Conservation (phyloP, 345 rosid species). For the Pelargonium nanum region DNA sequence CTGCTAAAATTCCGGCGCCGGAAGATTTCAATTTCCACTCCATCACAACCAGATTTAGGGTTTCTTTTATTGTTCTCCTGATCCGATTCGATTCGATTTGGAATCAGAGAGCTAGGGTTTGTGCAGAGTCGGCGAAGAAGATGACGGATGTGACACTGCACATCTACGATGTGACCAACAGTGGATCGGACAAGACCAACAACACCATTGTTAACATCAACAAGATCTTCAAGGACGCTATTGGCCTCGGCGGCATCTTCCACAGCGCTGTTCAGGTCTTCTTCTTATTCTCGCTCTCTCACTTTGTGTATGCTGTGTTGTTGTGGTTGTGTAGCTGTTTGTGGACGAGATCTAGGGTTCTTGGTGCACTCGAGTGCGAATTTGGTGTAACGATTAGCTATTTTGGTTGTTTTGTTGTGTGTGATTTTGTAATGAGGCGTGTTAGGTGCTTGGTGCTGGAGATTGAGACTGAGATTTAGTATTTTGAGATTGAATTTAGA, state of each 20-base stretch:
- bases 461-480: not conserved
- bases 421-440: not conserved
- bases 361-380: not conserved
- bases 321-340: not conserved
- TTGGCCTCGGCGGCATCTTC: constrained; percentile 95
- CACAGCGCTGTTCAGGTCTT: constrained; percentile 93
- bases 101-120: no score
- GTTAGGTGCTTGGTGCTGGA: not conserved
- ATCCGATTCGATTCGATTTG: not conserved
- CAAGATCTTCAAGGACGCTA: constrained; percentile 85
- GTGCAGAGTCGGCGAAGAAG: constrained; percentile 14
- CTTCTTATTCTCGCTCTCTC: constrained; percentile 1
- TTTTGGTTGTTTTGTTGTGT: not conserved
- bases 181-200: constrained; percentile 95
- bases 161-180: constrained; percentile 86
- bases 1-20: not conserved
- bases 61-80: no score
- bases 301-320: not conserved
- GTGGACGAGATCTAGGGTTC: not conserved
- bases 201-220: constrained; percentile 83
- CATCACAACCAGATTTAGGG: not conserved
- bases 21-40: not conserved
- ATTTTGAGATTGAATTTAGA: not conserved
- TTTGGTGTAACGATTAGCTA: not conserved
- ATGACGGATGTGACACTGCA: constrained; percentile 80